Percentiles rank a stretch among this genome's conserved stretches.
phyloP scores from a whole-genome alignment of 2,329 filamentous ascomycete species.

The Aspergillus melleus region DNA sequence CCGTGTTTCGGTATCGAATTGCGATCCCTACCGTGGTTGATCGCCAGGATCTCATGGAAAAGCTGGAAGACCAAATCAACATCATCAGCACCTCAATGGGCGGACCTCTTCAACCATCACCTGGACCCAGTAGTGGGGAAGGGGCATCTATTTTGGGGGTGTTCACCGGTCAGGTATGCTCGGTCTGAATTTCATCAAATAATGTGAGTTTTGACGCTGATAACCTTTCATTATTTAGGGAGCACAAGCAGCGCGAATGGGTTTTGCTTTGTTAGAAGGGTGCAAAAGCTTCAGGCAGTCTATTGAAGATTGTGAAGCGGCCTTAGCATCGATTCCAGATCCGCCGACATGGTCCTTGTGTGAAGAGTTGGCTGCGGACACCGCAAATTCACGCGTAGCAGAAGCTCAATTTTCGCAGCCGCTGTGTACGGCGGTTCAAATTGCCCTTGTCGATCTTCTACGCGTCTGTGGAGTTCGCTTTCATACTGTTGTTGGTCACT shows the following conservation, averaged over 20 bases:
- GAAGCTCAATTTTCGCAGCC: slow-evolving; percentile 19
- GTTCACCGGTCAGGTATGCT: neutral
- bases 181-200: neutral
- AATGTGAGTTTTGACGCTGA: neutral
- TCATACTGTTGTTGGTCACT: slow-evolving; percentile 46
- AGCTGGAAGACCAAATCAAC: neutral
- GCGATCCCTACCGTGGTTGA: neutral
- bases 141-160: neutral
- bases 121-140: neutral
- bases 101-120: neutral
- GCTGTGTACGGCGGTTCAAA: slow-evolving; percentile 19
- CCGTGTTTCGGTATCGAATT: neutral
- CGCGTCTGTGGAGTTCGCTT: slow-evolving; percentile 30
- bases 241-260: neutral
- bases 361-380: slow-evolving; percentile 1
- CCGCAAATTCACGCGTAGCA: neutral
- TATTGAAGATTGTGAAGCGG: neutral
- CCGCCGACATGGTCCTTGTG: slow-evolving; percentile 7
- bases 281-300: neutral
- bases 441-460: slow-evolving; percentile 20
- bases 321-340: neutral
- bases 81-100: neutral
- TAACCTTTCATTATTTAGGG: neutral
- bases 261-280: neutral
- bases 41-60: neutral